Evolutionary conservation across 1,284 basidiomycete species (phyloP), one percentile per base, ranked within the genome.

Genomic region (Trametes versicolor): DNA sequence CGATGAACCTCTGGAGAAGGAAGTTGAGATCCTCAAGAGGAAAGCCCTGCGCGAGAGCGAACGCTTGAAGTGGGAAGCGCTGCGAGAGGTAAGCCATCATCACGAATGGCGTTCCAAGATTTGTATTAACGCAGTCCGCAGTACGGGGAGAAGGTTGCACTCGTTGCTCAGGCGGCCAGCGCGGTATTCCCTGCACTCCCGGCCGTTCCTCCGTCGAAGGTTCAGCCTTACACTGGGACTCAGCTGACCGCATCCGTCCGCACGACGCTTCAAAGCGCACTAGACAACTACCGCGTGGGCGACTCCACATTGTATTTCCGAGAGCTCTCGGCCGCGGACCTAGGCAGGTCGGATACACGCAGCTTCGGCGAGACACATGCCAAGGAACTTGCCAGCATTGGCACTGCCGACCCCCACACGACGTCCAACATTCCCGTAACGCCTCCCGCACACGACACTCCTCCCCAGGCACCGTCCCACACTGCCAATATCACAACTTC

Each of bases 331-430:
- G 80, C 80, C 7, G 77, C 81, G n/a, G 87, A 90, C 71, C 80
- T 92, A 43, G 82, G 82, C 59, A 81, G 88, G 66, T 90, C 88
- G 3, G 89, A 94, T 71, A 92, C 90, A 0, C 85, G 85, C 60
- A 92, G 89, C 75, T 94, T 94, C 72, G 92, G 92, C 10, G 90
- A 90, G 76, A 93, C 88, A 47, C 92, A 94, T 72, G 90, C 90
- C 1, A 82, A 80, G 48, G 93, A 94, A 77, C 81, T 94, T 25
- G 84, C 82, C 17, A 82, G 80, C 68, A 88, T 92, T 63, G 76
- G 77, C 55, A 77, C 82, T 7, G 74, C 76, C 2, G 69, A 71
- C 9, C 72, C 73, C n/a, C 70, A 75, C 29, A 71, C 58, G 21
- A 76, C 78, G 59, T 74, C 78, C 27, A 76, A 76, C 58, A 72